A percentile compares a stretch with the other conserved stretches of the same genome.
Evolutionary conservation across 2,329 filamentous ascomycete species (phyloP).

Genomic region (Fusarium sp.): DNA sequence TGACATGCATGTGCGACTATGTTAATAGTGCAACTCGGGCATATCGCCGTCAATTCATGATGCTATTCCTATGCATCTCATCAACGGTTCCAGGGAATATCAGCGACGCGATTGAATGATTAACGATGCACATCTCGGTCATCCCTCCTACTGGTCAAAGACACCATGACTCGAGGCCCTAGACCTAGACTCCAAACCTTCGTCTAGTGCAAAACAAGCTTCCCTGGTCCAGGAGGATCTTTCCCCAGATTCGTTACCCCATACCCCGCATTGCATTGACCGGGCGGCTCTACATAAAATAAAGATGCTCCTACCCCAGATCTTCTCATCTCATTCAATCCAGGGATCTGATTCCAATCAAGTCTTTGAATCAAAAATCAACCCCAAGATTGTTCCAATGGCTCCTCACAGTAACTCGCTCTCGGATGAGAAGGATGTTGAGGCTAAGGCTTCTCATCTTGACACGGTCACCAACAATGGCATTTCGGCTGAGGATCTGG

Average conservation of each 20-base stretch:
- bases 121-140: conserved; percentile 1
- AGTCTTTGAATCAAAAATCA: not conserved
- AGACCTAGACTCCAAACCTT: not conserved
- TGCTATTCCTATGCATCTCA: no score
- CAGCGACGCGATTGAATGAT: not conserved
- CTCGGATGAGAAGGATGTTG: conserved; percentile 34
- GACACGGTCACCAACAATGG: conserved; percentile 14
- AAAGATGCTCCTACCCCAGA: conserved; percentile 10
- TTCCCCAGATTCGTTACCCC: conserved; percentile 30
- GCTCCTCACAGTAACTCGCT: conserved; percentile 13
- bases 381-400: not conserved
- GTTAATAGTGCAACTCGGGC: not conserved
- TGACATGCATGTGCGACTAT: not conserved
- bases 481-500: conserved; percentile 26
- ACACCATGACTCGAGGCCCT: not conserved
- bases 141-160: conserved; percentile 27
- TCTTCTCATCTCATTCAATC: not conserved
- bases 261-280: conserved; percentile 26
- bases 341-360: conserved; percentile 3
- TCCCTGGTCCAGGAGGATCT: not conserved
- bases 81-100: not conserved
- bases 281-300: conserved; percentile 8
- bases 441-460: conserved; percentile 27
- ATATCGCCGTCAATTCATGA: not conserved
- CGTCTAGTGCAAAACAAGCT: not conserved